phyloP scores from a whole-genome alignment of 2,329 filamentous ascomycete species.

The Pyrenochaeta sp. region DNA sequence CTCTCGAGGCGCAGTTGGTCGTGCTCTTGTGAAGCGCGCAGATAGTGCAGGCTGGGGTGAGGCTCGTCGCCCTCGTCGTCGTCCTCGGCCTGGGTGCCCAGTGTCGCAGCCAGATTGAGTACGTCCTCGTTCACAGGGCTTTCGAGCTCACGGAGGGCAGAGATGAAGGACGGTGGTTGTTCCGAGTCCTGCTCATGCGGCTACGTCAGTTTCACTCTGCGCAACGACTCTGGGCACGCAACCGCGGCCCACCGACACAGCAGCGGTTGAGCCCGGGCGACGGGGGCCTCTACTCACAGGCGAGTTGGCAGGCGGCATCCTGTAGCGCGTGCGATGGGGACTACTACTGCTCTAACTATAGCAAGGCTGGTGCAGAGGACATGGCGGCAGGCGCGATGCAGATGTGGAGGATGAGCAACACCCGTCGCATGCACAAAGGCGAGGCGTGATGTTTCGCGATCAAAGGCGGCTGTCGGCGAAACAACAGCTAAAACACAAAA shows the following conservation, averaged over 20 bases:
- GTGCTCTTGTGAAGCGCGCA: slow-evolving; percentile 54
- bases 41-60: slow-evolving; percentile 23
- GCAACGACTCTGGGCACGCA: background rate
- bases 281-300: slow-evolving; percentile 25
- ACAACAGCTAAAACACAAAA: slow-evolving; percentile 11
- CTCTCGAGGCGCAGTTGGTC: slow-evolving; percentile 26
- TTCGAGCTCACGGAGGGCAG: slow-evolving; percentile 57
- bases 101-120: slow-evolving; percentile 60
- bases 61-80: slow-evolving; percentile 51
- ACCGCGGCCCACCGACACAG: slow-evolving; percentile 1
- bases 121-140: slow-evolving; percentile 54
- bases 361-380: slow-evolving; percentile 21
- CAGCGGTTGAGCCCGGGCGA: slow-evolving; percentile 3
- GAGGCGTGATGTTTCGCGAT: slow-evolving; percentile 11
- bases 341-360: slow-evolving; percentile 5
- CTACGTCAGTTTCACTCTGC: slow-evolving; percentile 31
- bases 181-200: slow-evolving; percentile 34
- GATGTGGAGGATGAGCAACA: slow-evolving; percentile 3
- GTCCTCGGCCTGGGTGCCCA: slow-evolving; percentile 55
- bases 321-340: slow-evolving; percentile 1
- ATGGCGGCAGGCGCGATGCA: slow-evolving; percentile 15
- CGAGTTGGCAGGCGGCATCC: slow-evolving; percentile 49
- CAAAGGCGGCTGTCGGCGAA: slow-evolving; percentile 7
- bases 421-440: slow-evolving; percentile 7
- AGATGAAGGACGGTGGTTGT: slow-evolving; percentile 53